Base-by-base conservation (phyloP, 192 early-diverging fungal genomes). In the Cladochytrium replicatum region DNA sequence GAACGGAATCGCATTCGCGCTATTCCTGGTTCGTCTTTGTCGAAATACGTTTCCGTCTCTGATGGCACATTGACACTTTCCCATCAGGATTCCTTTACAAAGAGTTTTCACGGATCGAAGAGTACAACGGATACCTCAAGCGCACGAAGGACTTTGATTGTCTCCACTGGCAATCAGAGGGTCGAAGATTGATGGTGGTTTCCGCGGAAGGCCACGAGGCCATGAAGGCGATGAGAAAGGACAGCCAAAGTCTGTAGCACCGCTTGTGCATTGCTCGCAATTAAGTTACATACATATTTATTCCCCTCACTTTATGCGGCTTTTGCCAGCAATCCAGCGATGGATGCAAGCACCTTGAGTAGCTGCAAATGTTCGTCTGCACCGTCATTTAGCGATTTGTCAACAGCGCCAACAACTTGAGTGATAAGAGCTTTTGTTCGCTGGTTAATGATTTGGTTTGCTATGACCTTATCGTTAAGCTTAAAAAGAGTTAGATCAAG, bases 331-430 rank as follows among this genome's bases (percentile, higher is more conserved):
- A n/a, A n/a, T n/a, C n/a, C n/a, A n/a, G n/a, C n/a, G n/a, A n/a
- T n/a, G n/a, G n/a, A n/a, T n/a, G n/a, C 48, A 3, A 69, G 24
- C 23, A 74, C 34, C 43, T 53, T 46, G 42, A 91, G 43, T 25
- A 95, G 56, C 63, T 93, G 90, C 43, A 97, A 58, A 45, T 89
- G 74, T 56, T 97, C 94, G 55, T 93, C 89, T 0, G 88, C 85
- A 2, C 94, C 91, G 42, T 93, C 89, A 22, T 76, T 63, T 15
- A 97, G 71, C 1, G 65, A 58, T 54, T 81, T 77, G 57, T 97
- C 94, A 7, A 71, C 63, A 21, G 56, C 44, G 1, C 75, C 89
- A 56, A 97, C 64, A 4, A 69, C 44, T 46, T 81, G 61, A 0
- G 79, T 66, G 28, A 92, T 74, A 43, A 75, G 70, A 6, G 85